These are phyloP conservation scores for Pisolithus microcarpus DNA, from an alignment of 768 basidiomycete species.

Conservation along the genomic window DNA sequence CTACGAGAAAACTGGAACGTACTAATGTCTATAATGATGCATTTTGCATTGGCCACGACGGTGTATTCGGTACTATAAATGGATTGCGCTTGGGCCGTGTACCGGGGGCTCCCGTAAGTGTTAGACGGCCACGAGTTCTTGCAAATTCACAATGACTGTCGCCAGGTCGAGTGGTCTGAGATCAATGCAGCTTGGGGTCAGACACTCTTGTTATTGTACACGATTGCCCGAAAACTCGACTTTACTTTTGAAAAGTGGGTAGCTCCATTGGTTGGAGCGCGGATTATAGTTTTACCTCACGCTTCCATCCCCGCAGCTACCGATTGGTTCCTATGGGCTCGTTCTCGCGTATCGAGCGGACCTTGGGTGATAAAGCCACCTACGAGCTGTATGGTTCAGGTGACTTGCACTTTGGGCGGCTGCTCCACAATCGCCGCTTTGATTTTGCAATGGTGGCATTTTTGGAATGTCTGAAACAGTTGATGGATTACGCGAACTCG, in stretches of 20 bases:
- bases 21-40: slow-evolving; percentile 96
- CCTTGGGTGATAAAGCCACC: slow-evolving; percentile 68
- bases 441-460: slow-evolving; percentile 96
- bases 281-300: slow-evolving; percentile 6
- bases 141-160: slow-evolving; percentile 5
- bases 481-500: slow-evolving; percentile 78
- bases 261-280: not conserved
- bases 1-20: slow-evolving; percentile 76
- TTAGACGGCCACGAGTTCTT: not conserved
- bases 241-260: slow-evolving; percentile 79
- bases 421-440: slow-evolving; percentile 92
- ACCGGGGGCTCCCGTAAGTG: slow-evolving; percentile 67
- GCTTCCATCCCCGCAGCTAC: slow-evolving; percentile 46
- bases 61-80: slow-evolving; percentile 97
- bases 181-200: slow-evolving; percentile 99
- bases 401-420: slow-evolving; percentile 78
- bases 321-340: slow-evolving; percentile 91
- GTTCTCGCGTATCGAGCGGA: slow-evolving; percentile 86
- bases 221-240: slow-evolving; percentile 86
- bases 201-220: slow-evolving; percentile 84
- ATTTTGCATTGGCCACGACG: slow-evolving; percentile 92
- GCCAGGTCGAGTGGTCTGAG: slow-evolving; percentile 93
- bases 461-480: slow-evolving; percentile 87
- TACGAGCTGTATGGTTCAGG: slow-evolving; percentile 96
- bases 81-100: slow-evolving; percentile 87